Percentiles rank a stretch among this genome's conserved stretches.
Conservation (phyloP, 352 stramenopile species). For the Globisporangium cederbergense region DNA sequence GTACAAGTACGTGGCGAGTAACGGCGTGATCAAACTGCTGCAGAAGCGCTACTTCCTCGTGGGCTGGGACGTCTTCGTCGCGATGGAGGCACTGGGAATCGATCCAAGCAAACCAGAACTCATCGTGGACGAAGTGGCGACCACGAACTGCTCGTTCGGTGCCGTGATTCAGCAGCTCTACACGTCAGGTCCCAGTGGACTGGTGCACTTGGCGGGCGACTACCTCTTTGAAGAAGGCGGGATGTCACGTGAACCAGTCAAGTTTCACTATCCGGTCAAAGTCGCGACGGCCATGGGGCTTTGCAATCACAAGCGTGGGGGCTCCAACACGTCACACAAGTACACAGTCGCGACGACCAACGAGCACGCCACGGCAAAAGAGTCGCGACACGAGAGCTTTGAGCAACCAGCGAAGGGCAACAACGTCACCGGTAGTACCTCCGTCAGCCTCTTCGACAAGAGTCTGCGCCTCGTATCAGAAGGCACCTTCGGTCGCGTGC, state of each 20-base stretch:
- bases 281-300: slow-evolving; percentile 24
- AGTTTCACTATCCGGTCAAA: slow-evolving; percentile 26
- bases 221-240: slow-evolving; percentile 32
- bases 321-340: background rate
- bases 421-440: slow-evolving; percentile 14
- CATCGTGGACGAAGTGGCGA: slow-evolving; percentile 4
- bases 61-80: slow-evolving; percentile 26
- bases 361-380: slow-evolving; percentile 20
- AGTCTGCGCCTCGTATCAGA: slow-evolving; percentile 20
- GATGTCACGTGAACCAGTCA: slow-evolving; percentile 20
- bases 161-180: slow-evolving; percentile 31
- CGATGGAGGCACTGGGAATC: slow-evolving; percentile 22
- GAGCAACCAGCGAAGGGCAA: slow-evolving; percentile 25
- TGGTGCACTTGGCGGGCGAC: slow-evolving; percentile 26
- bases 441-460: slow-evolving; percentile 25
- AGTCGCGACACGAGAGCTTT: background rate
- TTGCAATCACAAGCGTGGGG: background rate
- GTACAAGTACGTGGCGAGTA: slow-evolving; percentile 38
- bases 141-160: slow-evolving; percentile 24
- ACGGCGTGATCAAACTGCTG: slow-evolving; percentile 37
- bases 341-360: slow-evolving; percentile 3
- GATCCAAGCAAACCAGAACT: slow-evolving; percentile 21
- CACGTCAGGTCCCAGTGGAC: slow-evolving; percentile 24
- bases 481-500: slow-evolving; percentile 17
- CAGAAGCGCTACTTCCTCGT: slow-evolving; percentile 28